Conservation (phyloP, 768 basidiomycete species). For the Multifurca ochricompacta region DNA sequence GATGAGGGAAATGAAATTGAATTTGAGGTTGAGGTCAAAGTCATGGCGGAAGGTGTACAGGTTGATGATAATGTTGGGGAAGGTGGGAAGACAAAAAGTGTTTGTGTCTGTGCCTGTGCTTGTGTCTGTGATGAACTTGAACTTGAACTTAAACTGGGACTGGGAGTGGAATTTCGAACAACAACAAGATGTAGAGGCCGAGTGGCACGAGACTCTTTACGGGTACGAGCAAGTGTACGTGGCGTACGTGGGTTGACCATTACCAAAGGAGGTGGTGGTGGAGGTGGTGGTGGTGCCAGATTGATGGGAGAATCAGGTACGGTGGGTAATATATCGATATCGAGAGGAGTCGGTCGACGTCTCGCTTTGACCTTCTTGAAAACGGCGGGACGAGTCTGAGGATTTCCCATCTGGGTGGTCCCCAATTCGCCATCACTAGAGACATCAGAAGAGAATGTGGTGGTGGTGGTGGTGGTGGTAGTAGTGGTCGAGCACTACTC, state of each 20-base stretch:
- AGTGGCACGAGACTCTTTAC: constrained; percentile 50
- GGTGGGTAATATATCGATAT: constrained; percentile 51
- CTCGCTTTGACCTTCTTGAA: constrained; percentile 41
- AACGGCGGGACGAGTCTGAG: constrained; percentile 35
- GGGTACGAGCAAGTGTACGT: too few relatives aligned
- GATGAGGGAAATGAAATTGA: constrained; percentile 49
- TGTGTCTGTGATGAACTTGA: constrained; percentile 23
- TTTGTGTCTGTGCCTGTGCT: constrained; percentile 61
- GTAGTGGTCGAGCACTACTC: constrained; percentile 29
- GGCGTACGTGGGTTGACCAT: too few relatives aligned
- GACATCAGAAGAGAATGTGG: too few relatives aligned
- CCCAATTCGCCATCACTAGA: constrained; percentile 23
- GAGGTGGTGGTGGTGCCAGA: constrained; percentile 36
- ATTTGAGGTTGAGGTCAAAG: constrained; percentile 56
- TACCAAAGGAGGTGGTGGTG: constrained; percentile 18
- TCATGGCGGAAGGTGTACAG: constrained; percentile 74
- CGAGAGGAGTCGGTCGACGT: constrained; percentile 55
- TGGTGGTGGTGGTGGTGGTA: too few relatives aligned
- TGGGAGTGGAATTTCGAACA: too few relatives aligned
- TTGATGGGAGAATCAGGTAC: constrained; percentile 67
- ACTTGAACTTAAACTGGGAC: too few relatives aligned
- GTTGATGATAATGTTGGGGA: constrained; percentile 50
- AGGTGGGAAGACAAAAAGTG: constrained; percentile 80
- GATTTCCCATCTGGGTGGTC: constrained; percentile 31
- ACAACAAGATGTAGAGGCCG: too few relatives aligned